Evolutionary conservation across 257 asterid genomes (phyloP).

Genomic region (Nicotiana noctiflora): DNA sequence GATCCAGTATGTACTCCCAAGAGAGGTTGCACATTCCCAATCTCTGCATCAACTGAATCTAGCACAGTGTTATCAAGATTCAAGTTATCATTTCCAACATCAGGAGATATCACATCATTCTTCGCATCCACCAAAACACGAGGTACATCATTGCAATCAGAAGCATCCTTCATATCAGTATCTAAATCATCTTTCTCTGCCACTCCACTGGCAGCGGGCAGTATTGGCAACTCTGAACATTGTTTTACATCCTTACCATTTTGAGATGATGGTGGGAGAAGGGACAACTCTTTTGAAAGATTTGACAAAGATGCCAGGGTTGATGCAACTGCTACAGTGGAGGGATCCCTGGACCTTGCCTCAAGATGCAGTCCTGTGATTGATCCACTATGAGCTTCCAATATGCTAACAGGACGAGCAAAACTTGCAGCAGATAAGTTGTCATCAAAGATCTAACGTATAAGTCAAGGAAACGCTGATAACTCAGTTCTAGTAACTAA

Average conservation of each 20-base stretch:
- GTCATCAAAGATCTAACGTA: slow-evolving; percentile 16
- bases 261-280: slow-evolving; percentile 52
- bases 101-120: slow-evolving; percentile 36
- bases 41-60: slow-evolving; percentile 39
- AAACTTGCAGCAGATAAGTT: slow-evolving; percentile 28
- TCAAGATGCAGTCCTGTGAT: slow-evolving; percentile 57
- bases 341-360: slow-evolving; percentile 68
- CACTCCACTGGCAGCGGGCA: slow-evolving; percentile 56
- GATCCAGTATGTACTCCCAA: slow-evolving; percentile 46
- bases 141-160: slow-evolving; percentile 40
- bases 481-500: neutral
- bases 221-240: slow-evolving; percentile 49
- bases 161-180: slow-evolving; percentile 53
- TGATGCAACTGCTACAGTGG: slow-evolving; percentile 73
- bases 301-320: slow-evolving; percentile 64
- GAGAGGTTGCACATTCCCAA: slow-evolving; percentile 53
- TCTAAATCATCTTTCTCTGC: slow-evolving; percentile 39
- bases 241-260: slow-evolving; percentile 42
- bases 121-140: slow-evolving; percentile 28
- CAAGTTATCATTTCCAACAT: slow-evolving; percentile 35
- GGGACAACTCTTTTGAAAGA: slow-evolving; percentile 48
- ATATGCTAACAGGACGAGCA: slow-evolving; percentile 49
- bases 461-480: slow-evolving; percentile 2
- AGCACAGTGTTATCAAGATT: slow-evolving; percentile 20
- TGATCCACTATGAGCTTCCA: slow-evolving; percentile 70